Evolutionary conservation across 176 grass and related monocot species (phyloP).

Genomic region (Tuctoria greenei): DNA sequence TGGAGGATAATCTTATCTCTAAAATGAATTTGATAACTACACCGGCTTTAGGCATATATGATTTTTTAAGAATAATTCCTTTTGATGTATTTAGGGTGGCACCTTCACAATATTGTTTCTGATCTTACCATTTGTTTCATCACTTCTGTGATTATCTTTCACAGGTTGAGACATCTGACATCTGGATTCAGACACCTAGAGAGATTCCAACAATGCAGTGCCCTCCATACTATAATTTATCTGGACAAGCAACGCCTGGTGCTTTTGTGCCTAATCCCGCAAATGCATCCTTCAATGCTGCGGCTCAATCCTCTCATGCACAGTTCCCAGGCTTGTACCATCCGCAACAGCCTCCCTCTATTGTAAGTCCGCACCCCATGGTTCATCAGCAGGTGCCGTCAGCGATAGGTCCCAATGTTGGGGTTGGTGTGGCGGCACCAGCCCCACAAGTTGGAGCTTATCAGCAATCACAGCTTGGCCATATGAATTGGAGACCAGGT

Average conservation of each 20-base stretch:
- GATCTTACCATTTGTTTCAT: not conserved
- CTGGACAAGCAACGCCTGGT: constrained; percentile 64
- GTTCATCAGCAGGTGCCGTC: constrained; percentile 70
- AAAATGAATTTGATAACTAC: not conserved
- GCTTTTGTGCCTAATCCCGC: constrained; percentile 67
- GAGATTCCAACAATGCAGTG: constrained; percentile 61
- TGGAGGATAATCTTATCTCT: not conserved
- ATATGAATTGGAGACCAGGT: constrained; percentile 71
- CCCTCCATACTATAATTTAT: constrained; percentile 63
- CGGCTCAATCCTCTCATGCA: constrained; percentile 62
- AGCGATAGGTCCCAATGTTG: constrained; percentile 56
- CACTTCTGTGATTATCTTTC: constrained; percentile 4
- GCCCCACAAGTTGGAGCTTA: constrained; percentile 71
- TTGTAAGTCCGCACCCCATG: constrained; percentile 65
- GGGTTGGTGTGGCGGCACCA: constrained; percentile 65
- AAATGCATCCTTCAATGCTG: constrained; percentile 68
- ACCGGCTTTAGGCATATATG: not conserved
- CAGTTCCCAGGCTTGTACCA: constrained; percentile 75
- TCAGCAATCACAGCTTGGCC: constrained; percentile 66
- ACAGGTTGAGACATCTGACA: constrained; percentile 72
- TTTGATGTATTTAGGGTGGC: not conserved
- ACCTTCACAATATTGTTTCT: not conserved
- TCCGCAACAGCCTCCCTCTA: constrained; percentile 58
- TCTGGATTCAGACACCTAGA: constrained; percentile 70
- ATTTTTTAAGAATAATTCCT: not conserved